These are phyloP conservation scores for Tylopilus sp. DNA, from an alignment of 1,284 basidiomycete genomes.

Conservation along the genomic window DNA sequence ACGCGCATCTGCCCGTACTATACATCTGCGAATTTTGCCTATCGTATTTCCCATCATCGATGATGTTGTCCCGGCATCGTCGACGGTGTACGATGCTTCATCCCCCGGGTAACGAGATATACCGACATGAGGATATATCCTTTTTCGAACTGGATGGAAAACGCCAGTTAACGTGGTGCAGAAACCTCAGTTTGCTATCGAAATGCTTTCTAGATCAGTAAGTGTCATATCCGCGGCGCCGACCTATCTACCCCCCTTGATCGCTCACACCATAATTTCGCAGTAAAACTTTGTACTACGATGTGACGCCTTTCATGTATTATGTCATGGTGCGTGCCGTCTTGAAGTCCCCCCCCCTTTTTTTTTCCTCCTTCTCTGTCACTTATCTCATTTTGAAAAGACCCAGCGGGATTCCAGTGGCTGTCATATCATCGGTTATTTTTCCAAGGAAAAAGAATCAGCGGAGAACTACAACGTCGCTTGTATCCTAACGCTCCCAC, in stretches of 20 bases:
- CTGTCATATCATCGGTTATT: constrained; percentile 96
- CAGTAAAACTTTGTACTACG: constrained; percentile 98
- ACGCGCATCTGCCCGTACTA: constrained; percentile 89
- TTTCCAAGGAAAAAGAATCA: constrained; percentile 99
- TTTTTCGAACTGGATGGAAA: constrained; percentile 99
- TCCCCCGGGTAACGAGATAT: constrained; percentile 99
- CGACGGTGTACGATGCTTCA: constrained; percentile 90
- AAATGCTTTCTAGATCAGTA: constrained; percentile 99
- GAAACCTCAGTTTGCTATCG: constrained; percentile 93
- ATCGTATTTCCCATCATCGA: constrained; percentile 81
- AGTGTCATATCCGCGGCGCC: constrained; percentile 33
- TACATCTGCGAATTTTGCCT: constrained; percentile 99
- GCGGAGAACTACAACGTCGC: constrained; percentile 99
- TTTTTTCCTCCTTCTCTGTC: no score
- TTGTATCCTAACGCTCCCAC: constrained; percentile 96
- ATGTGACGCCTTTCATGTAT: constrained; percentile 99
- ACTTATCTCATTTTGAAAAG: constrained; percentile 36
- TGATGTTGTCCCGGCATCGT: constrained; percentile 90
- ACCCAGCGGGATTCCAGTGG: constrained; percentile 85
- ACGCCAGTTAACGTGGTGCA: constrained; percentile 94
- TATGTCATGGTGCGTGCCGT: constrained; percentile 83
- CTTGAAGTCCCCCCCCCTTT: no score
- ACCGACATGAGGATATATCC: constrained; percentile 93
- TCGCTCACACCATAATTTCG: constrained; percentile 15
- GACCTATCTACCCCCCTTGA: constrained; percentile 11